phyloP scores from a whole-genome alignment of 306 rosid genomes.

The Gillenia trifoliata region DNA sequence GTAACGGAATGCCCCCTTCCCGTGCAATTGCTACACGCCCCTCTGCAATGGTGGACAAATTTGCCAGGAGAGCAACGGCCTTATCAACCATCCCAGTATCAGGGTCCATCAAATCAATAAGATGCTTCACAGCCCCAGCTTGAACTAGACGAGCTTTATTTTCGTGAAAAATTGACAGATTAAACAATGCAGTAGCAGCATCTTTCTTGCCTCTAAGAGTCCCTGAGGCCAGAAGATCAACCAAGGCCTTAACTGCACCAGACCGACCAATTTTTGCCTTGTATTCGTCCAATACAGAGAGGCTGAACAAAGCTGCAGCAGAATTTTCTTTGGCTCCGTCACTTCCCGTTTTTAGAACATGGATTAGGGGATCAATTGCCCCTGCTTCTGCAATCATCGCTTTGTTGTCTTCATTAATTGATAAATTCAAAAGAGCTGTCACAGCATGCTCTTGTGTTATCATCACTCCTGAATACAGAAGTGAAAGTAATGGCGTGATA shows the following conservation, averaged over 20 bases:
- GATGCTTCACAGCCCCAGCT: conserved; percentile 83
- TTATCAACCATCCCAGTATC: conserved; percentile 80
- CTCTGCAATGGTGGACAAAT: conserved; percentile 76
- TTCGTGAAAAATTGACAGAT: conserved; percentile 82
- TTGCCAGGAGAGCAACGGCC: conserved; percentile 84
- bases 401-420: conserved; percentile 70
- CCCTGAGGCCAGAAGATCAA: conserved; percentile 76
- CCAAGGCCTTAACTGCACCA: conserved; percentile 82
- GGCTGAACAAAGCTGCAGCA: conserved; percentile 87
- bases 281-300: conserved; percentile 69
- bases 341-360: conserved; percentile 76
- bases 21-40: conserved; percentile 62
- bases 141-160: conserved; percentile 89
- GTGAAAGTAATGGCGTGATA: conserved; percentile 52
- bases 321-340: conserved; percentile 85
- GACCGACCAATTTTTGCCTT: conserved; percentile 87
- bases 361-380: conserved; percentile 75
- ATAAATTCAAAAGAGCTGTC: conserved; percentile 83
- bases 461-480: conserved; percentile 58
- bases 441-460: conserved; percentile 87
- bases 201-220: conserved; percentile 93
- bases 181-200: conserved; percentile 90
- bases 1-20: conserved; percentile 74
- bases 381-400: conserved; percentile 74
- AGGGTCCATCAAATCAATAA: conserved; percentile 68